Conservation (phyloP, 192 early-diverging fungal genomes). For the Bifiguratus adelaidae region DNA sequence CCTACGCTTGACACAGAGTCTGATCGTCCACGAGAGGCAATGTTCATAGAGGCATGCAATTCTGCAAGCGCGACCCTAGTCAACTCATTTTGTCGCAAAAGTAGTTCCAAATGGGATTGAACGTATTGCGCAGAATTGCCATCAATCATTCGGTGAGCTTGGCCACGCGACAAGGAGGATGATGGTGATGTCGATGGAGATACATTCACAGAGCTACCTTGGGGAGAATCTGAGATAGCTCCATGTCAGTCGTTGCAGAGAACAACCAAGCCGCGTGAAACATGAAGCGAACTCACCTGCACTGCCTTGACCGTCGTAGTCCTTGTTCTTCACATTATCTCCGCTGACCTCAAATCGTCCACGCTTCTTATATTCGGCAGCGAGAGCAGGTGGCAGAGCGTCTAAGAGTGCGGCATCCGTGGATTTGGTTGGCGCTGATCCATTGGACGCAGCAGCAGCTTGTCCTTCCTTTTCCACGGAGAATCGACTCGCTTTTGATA, state of each 20-base stretch:
- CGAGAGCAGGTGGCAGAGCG: not conserved
- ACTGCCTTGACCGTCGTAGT: not conserved
- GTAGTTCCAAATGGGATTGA: conserved; percentile 19
- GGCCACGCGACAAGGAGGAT: conserved; percentile 19
- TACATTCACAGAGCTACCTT: conserved; percentile 7
- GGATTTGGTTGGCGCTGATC: not conserved
- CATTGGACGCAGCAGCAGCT: not conserved
- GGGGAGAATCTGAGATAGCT: conserved; percentile 12
- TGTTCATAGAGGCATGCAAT: not conserved
- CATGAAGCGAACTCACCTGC: not conserved
- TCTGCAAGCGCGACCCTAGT: conserved; percentile 26
- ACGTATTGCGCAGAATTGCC: conserved; percentile 8
- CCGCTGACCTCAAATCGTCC: conserved; percentile 19
- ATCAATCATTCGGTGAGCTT: conserved; percentile 8
- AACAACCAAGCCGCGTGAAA: not conserved
- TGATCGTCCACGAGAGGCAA: not conserved
- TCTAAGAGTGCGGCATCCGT: not conserved
- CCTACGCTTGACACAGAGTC: not conserved
- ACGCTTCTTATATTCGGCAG: conserved; percentile 16
- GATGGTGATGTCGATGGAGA: conserved; percentile 27
- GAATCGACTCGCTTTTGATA: conserved; percentile 18
- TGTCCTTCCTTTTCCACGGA: conserved; percentile 15
- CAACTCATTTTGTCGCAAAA: conserved; percentile 35
- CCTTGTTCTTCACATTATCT: not conserved
- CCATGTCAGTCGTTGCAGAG: not conserved